Evolutionary conservation across 306 rosid genomes (phyloP), one percentile per base, ranked within the genome.

Genomic region (Quercus dentata): DNA sequence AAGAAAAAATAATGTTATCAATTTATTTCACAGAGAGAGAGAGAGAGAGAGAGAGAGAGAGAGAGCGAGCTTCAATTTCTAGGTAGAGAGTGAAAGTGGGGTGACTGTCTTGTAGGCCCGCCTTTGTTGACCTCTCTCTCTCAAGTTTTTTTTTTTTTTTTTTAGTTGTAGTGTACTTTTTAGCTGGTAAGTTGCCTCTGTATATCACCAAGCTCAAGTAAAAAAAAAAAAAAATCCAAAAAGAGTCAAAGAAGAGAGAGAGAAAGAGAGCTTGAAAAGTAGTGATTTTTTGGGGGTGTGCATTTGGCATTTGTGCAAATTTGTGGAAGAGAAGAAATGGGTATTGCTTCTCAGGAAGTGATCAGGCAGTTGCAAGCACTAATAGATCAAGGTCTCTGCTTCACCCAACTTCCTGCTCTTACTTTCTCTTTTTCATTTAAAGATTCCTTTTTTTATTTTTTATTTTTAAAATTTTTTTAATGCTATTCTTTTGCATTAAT

Each of bases 371-470:
- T 94, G 6, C 83, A 76, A 74, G 89, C 89, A 83, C 84, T 91
- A 74, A 87, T 94, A 87, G 93, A 91, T 87, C 92, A 84, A 85
- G 97, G 99, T 94, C 78, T 69, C 79, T 83, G 75, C 57, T 85
- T 21, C 41, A 20, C 31, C 59, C 74, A 77, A 64, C 21, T 27
- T 58, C 62, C 71, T 6, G 58, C 12, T 20, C 35, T 46, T 38
- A 14, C 62, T 54, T 49, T 38, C 21, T 44, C 3, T 71, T 25
- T 46, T 75, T 76, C 12, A 7, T 61, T 65, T 52, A 44, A 38
- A 41, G 65, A 1, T 56, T 28, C 10, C 28, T 9, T 73, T 33
- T 20, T 23, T 78, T 27, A 27, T 1, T 27, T 27, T 27, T 27
- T 27, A 27, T 1, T 27, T 27, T 27, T 27, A 27, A 27, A 27